Percentiles rank a stretch among this genome's conserved stretches.
These are phyloP conservation scores for Mortierella sp. DNA, from an alignment of 371 early-diverging fungal species.

Conservation along the genomic window DNA sequence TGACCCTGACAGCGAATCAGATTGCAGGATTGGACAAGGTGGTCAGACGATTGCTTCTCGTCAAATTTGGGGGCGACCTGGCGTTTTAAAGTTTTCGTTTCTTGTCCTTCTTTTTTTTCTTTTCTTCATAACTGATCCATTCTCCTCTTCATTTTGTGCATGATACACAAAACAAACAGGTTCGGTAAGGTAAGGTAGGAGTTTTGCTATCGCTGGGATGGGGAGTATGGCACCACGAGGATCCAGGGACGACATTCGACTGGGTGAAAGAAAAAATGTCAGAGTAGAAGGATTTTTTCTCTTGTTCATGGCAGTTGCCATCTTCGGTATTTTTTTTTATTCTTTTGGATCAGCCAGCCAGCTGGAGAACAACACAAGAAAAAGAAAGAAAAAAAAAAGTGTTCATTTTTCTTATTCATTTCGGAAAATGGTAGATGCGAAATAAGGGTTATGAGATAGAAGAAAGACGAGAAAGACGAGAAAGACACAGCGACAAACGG, in stretches of 20 bases:
- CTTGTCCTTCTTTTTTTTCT: neutral
- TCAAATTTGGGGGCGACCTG: neutral
- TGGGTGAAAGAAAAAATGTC: neutral
- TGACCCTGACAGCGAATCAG: neutral
- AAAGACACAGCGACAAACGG: neutral
- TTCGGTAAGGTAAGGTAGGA: neutral
- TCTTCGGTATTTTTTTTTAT: no score
- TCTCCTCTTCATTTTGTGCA: neutral
- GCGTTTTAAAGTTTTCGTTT: neutral
- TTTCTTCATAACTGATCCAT: neutral
- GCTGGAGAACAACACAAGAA: no score
- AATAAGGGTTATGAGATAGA: neutral
- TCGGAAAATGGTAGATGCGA: neutral
- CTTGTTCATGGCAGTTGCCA: no score
- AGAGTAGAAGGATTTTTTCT: no score
- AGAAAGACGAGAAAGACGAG: neutral
- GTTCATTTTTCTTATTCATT: no score
- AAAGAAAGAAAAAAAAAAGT: no score
- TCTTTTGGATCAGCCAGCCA: no score
- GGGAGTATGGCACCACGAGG: neutral
- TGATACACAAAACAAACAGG: neutral
- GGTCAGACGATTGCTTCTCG: constrained; percentile 12
- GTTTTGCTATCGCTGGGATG: no score
- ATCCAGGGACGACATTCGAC: neutral
- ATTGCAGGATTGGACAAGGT: neutral